phyloP scores from a whole-genome alignment of 2,329 filamentous ascomycete species.

The Byssochlamys sp. region DNA sequence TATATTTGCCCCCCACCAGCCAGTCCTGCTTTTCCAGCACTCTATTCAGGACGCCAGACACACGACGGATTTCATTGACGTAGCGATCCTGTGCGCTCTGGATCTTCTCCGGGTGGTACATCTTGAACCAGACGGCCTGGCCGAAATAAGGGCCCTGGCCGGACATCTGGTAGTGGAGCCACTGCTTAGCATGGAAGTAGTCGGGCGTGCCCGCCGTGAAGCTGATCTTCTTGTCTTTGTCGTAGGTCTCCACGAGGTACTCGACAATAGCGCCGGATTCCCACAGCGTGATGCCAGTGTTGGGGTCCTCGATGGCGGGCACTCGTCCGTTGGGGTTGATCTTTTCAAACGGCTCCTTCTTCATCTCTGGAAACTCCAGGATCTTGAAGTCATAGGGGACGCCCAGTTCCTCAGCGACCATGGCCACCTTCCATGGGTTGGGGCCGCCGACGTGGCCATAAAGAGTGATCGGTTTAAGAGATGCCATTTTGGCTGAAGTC shows the following conservation, averaged over 20 bases:
- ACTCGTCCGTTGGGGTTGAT: constrained; percentile 28
- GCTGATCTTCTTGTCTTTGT: constrained; percentile 29
- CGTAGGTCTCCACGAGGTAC: constrained; percentile 38
- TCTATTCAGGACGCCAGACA: constrained; percentile 36
- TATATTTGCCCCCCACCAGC: constrained; percentile 36
- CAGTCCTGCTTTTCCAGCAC: constrained; percentile 28
- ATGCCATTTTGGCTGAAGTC: not conserved
- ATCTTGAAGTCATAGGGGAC: constrained; percentile 20
- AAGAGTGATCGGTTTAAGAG: constrained; percentile 1
- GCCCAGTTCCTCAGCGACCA: constrained; percentile 22
- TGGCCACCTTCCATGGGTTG: constrained; percentile 23
- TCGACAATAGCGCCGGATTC: constrained; percentile 38
- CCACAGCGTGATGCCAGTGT: constrained; percentile 33
- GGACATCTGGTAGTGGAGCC: constrained; percentile 37
- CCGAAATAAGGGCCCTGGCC: constrained; percentile 44
- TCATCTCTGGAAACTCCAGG: constrained; percentile 16
- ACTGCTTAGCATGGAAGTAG: constrained; percentile 33
- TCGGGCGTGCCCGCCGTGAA: constrained; percentile 26
- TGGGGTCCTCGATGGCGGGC: constrained; percentile 27
- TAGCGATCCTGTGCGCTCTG: constrained; percentile 37
- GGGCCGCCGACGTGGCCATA: constrained; percentile 14
- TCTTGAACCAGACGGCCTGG: constrained; percentile 36
- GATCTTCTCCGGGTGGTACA: constrained; percentile 35
- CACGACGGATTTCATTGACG: constrained; percentile 34
- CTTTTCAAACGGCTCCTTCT: constrained; percentile 16